Evolutionary conservation across 2,329 filamentous ascomycete genomes (phyloP).

Genomic region (Fusarium sp.): DNA sequence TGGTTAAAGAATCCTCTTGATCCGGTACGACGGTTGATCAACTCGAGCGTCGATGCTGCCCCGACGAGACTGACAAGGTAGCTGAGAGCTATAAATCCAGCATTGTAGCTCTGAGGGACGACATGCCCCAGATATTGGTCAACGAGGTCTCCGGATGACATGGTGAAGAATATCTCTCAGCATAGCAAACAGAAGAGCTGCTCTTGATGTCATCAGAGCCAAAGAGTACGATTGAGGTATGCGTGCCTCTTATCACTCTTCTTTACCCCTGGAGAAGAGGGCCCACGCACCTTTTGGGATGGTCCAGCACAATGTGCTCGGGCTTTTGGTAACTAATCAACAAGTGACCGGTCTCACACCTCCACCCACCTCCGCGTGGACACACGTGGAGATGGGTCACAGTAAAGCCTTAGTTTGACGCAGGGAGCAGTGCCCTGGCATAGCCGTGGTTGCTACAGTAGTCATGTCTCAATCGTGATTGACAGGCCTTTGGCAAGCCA

Average conservation of each 20-base stretch:
- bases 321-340: neutral
- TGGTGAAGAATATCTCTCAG: constrained; percentile 1
- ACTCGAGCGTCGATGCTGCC: constrained; percentile 81
- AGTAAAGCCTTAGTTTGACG: neutral
- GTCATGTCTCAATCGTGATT: neutral
- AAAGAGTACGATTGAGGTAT: neutral
- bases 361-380: neutral
- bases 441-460: neutral
- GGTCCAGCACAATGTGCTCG: neutral
- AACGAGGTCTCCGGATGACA: constrained; percentile 47
- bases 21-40: constrained; percentile 81
- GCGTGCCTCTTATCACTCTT: neutral
- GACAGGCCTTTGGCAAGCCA: neutral
- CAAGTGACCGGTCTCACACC: neutral
- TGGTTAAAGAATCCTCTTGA: constrained; percentile 76
- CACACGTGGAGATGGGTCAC: neutral
- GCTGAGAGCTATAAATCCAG: constrained; percentile 77
- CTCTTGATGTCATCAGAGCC: neutral
- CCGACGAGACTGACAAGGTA: constrained; percentile 82
- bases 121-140: constrained; percentile 56
- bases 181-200: neutral
- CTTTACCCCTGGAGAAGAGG: neutral
- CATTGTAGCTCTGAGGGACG: constrained; percentile 62
- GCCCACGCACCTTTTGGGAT: neutral
- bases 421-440: neutral